Conservation (phyloP, 441 rosid species). For the Populus hybrid region DNA sequence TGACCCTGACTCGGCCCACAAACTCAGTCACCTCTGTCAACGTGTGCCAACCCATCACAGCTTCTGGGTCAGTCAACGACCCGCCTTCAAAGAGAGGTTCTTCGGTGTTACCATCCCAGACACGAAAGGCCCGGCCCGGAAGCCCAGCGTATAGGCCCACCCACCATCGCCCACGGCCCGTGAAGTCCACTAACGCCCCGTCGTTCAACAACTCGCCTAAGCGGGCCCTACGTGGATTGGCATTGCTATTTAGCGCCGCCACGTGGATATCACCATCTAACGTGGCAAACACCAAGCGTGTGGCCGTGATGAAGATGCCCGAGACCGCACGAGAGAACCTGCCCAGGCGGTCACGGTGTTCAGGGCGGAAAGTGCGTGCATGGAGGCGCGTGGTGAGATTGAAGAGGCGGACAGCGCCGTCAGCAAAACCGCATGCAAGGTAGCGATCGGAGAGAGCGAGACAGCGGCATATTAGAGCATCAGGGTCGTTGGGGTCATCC, state of each 20-base stretch:
- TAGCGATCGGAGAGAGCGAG: conserved; percentile 69
- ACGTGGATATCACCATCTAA: conserved; percentile 80
- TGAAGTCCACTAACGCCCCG: conserved; percentile 76
- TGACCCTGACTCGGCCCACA: conserved; percentile 63
- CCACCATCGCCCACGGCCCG: conserved; percentile 79
- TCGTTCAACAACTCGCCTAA: conserved; percentile 55
- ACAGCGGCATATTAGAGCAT: conserved; percentile 72
- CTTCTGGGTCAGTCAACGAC: conserved; percentile 58
- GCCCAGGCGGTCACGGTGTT: conserved; percentile 59
- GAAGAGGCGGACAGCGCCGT: conserved; percentile 81
- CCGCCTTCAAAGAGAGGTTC: conserved; percentile 49
- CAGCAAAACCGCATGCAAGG: conserved; percentile 81
- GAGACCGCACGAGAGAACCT: conserved; percentile 72
- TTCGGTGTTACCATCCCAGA: conserved; percentile 65
- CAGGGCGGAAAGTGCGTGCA: conserved; percentile 53
- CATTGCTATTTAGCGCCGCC: conserved; percentile 35
- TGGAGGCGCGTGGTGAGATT: conserved; percentile 52
- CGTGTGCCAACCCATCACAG: conserved; percentile 76
- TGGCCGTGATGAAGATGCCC: conserved; percentile 50
- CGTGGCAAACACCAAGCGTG: conserved; percentile 60
- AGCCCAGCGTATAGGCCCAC: conserved; percentile 87
- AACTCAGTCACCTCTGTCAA: conserved; percentile 57
- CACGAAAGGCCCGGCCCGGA: conserved; percentile 66
- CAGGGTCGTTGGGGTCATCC: conserved; percentile 48
- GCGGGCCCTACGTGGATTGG: conserved; percentile 49